phyloP scores from a whole-genome alignment of 176 grass and related monocot species.

The Canna indica region DNA sequence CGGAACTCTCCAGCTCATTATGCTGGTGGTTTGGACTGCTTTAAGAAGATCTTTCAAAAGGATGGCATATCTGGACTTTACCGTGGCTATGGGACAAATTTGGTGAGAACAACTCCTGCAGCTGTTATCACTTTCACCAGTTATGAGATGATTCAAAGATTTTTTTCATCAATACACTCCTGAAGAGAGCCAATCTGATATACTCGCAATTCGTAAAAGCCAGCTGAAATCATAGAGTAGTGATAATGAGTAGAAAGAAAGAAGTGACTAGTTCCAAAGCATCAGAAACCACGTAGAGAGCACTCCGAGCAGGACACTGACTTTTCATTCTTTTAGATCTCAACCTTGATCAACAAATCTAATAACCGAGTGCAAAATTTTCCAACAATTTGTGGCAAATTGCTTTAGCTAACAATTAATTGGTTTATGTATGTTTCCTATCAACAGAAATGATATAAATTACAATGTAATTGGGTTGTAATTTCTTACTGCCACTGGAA shows the following conservation, averaged over 20 bases:
- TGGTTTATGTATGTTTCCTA: too few species aligned
- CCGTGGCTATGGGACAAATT: slow-evolving; percentile 63
- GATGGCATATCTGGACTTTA: slow-evolving; percentile 66
- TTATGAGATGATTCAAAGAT: slow-evolving; percentile 68
- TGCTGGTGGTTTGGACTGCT: slow-evolving; percentile 45
- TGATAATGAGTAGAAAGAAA: neutral
- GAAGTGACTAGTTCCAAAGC: neutral
- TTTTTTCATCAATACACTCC: slow-evolving; percentile 40
- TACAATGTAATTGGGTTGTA: neutral
- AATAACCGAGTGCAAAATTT: neutral
- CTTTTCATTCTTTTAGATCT: neutral
- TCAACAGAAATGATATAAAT: neutral
- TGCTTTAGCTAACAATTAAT: too few species aligned
- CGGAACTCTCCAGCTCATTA: slow-evolving; percentile 31
- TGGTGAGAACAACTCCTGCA: slow-evolving; percentile 65
- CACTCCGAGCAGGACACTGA: neutral
- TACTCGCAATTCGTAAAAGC: neutral
- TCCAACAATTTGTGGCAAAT: too few species aligned
- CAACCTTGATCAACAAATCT: neutral
- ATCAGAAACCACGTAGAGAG: neutral
- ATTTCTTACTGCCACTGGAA: neutral
- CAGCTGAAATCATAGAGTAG: neutral
- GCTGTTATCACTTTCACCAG: slow-evolving; percentile 82
- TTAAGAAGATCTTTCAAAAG: slow-evolving; percentile 51
- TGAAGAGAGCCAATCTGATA: neutral